Conservation (phyloP, 1,284 basidiomycete species). For the Cryptococcus sp. region DNA sequence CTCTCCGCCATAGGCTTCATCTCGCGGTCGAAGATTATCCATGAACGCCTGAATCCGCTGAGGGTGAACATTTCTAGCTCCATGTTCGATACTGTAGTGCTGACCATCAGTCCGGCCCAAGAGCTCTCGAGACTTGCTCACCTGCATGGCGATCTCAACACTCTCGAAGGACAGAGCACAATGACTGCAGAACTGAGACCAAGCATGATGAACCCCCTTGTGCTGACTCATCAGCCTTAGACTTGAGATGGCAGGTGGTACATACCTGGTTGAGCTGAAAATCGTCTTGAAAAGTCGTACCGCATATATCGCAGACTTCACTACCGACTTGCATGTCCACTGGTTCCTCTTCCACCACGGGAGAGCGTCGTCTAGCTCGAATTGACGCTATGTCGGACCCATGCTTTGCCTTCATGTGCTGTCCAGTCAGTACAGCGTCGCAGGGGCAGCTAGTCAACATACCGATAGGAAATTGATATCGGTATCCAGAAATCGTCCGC, state of each 20-base stretch:
- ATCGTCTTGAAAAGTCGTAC: background rate
- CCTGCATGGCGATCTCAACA: constrained; percentile 8
- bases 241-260: background rate
- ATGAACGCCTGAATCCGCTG: constrained; percentile 8
- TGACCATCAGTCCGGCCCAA: background rate
- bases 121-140: background rate
- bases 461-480: background rate
- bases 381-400: background rate
- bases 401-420: background rate
- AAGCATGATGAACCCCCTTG: constrained; percentile 9
- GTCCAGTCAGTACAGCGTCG: background rate
- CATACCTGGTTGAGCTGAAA: constrained; percentile 5
- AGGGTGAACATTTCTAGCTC: background rate
- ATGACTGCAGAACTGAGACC: constrained; percentile 10
- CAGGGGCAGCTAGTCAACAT: background rate
- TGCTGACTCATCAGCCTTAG: constrained; percentile 6
- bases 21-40: constrained; percentile 3
- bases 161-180: constrained; percentile 7
- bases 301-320: constrained; percentile 11
- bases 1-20: background rate
- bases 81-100: constrained; percentile 11
- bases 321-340: background rate
- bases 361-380: no score
- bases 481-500: background rate
- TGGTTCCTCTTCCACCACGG: no score